A percentile compares a stretch with the other conserved stretches of the same genome.
Evolutionary conservation across 495 filamentous ascomycete genomes (phyloP).

Genomic region (Chaetomidium leptoderma): DNA sequence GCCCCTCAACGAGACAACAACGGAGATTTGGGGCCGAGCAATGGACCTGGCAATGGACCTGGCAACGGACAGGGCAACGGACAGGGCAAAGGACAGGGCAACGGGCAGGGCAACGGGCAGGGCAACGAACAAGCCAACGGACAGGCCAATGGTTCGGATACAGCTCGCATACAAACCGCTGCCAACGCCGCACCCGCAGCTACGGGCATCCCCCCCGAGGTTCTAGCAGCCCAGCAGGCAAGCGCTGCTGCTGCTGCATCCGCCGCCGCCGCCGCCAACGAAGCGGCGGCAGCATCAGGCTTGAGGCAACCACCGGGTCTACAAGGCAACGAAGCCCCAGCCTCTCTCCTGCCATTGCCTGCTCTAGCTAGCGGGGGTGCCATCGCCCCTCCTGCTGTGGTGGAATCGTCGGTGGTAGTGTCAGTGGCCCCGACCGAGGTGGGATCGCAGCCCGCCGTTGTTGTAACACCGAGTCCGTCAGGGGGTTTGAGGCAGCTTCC

Average conservation of each 20-base stretch:
- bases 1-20: slow-evolving; percentile 11
- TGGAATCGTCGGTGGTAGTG: slow-evolving; percentile 1
- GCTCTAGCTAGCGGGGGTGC: slow-evolving; percentile 13
- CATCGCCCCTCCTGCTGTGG: neutral
- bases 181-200: slow-evolving; percentile 2
- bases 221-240: slow-evolving; percentile 12
- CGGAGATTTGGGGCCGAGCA: neutral
- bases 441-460: slow-evolving; percentile 8
- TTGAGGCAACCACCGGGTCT: slow-evolving; percentile 25
- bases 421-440: neutral
- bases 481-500: slow-evolving; percentile 9
- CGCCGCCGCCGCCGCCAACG: slow-evolving; percentile 15
- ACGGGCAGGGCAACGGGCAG: neutral
- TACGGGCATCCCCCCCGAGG: slow-evolving; percentile 14
- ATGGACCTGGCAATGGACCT: neutral
- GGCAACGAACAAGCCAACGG: neutral
- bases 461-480: slow-evolving; percentile 1
- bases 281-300: slow-evolving; percentile 10
- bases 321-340: slow-evolving; percentile 13
- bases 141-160: neutral
- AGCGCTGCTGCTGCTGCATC: slow-evolving; percentile 21
- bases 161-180: slow-evolving; percentile 2
- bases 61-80: neutral
- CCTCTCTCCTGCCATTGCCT: slow-evolving; percentile 21
- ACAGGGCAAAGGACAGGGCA: no score